A percentile compares a stretch with the other conserved stretches of the same genome.
These are phyloP conservation scores for Termitomyces sp. DNA, from an alignment of 768 basidiomycete genomes.

Conservation along the genomic window DNA sequence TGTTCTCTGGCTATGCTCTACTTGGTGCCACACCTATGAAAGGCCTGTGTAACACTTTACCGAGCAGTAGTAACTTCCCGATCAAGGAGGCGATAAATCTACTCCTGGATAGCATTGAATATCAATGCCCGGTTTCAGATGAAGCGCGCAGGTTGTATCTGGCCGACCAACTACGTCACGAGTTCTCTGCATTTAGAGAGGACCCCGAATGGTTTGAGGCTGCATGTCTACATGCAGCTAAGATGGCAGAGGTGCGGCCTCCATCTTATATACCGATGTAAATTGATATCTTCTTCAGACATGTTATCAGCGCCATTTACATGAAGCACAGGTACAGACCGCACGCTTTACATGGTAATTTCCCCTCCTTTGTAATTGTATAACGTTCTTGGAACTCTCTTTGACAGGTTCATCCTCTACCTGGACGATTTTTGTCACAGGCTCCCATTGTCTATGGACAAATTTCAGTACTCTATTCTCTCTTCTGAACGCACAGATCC, in stretches of 20 bases:
- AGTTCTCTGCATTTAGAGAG: neutral
- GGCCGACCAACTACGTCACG: neutral
- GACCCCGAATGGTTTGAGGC: neutral
- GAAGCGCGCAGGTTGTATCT: neutral
- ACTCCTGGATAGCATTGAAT: neutral
- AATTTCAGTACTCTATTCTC: neutral
- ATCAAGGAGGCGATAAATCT: neutral
- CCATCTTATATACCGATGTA: too few species aligned
- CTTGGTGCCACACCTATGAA: too few species aligned
- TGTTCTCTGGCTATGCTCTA: too few species aligned
- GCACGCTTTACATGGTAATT: neutral
- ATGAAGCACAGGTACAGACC: neutral
- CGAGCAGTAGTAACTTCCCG: too few species aligned
- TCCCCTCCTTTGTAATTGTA: neutral
- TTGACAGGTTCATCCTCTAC: neutral
- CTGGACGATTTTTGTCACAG: neutral
- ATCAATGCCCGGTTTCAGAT: neutral
- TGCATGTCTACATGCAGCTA: neutral
- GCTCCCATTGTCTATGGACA: neutral
- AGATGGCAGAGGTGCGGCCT: neutral
- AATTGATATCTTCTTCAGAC: neutral
- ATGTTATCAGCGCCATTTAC: neutral
- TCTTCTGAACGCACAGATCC: neutral
- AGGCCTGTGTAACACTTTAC: too few species aligned
- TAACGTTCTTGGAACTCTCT: neutral